A percentile compares a stretch with the other conserved stretches of the same genome.
Evolutionary conservation across 805 yeast species (phyloP).

Genomic region (Suhomyces prunicola): DNA sequence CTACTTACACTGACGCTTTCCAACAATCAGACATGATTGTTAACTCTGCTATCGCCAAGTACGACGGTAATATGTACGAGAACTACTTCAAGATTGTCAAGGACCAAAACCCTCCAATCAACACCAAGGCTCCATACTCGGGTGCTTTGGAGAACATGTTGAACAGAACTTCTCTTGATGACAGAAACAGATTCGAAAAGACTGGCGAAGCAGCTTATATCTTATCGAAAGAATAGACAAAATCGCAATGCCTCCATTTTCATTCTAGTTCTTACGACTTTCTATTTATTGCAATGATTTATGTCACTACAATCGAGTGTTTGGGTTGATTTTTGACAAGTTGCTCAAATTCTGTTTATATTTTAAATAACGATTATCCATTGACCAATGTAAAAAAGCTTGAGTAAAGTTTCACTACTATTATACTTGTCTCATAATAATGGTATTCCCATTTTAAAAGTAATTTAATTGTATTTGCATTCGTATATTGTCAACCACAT

Average conservation of each 20-base stretch:
- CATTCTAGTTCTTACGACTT: neutral
- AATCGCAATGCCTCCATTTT: neutral
- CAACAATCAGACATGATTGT: constrained; percentile 42
- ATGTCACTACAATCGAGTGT: neutral
- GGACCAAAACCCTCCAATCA: constrained; percentile 29
- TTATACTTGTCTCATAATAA: too few species aligned
- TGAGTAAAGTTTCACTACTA: too few species aligned
- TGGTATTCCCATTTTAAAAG: too few species aligned
- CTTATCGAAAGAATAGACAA: constrained; percentile 22
- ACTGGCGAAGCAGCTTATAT: constrained; percentile 30
- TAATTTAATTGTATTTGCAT: too few species aligned
- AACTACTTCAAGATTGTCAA: constrained; percentile 40
- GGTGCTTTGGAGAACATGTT: constrained; percentile 38
- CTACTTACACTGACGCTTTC: constrained; percentile 56
- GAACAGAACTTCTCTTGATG: constrained; percentile 35
- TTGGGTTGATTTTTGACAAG: constrained; percentile 1
- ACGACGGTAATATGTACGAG: constrained; percentile 43
- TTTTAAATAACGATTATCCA: neutral
- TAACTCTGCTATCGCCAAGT: constrained; percentile 41
- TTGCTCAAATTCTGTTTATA: neutral
- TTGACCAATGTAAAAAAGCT: too few species aligned
- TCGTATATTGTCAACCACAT: too few species aligned
- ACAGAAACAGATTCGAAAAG: constrained; percentile 38
- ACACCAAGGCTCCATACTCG: constrained; percentile 42
- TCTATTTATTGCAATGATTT: neutral